A percentile compares a stretch with the other conserved stretches of the same genome.
Conservation (phyloP, 208 protist genomes). For the Crithidia sp. region DNA sequence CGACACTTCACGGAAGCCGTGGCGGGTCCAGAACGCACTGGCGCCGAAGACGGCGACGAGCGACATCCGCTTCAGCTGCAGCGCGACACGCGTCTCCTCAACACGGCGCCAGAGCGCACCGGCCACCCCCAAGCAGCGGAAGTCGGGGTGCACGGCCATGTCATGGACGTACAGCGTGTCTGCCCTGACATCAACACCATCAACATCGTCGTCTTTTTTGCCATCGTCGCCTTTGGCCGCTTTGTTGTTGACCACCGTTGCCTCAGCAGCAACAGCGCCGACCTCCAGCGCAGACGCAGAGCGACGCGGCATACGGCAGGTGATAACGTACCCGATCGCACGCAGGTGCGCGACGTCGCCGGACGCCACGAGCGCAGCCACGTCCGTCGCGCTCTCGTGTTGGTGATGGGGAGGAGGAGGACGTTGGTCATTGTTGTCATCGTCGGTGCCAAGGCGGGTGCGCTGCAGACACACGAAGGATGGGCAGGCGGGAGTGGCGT, state of each 20-base stretch:
- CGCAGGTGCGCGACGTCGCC: neutral
- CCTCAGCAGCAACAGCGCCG: neutral
- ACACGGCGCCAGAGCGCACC: conserved; percentile 16
- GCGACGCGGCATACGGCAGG: conserved; percentile 20
- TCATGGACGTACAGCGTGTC: conserved; percentile 44
- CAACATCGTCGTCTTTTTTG: too few relatives aligned
- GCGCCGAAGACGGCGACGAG: conserved; percentile 36
- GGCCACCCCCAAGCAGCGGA: conserved; percentile 23
- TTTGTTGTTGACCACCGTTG: conserved; percentile 2
- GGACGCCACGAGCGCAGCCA: neutral
- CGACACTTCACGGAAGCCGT: conserved; percentile 24
- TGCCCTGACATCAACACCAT: neutral
- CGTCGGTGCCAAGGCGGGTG: neutral
- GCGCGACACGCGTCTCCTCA: conserved; percentile 6
- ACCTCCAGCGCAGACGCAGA: conserved; percentile 11
- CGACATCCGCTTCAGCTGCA: conserved; percentile 26
- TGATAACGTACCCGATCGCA: conserved; percentile 29
- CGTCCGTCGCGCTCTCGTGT: neutral
- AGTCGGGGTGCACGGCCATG: conserved; percentile 33
- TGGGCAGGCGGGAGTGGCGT: conserved; percentile 20
- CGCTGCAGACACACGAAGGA: conserved; percentile 28
- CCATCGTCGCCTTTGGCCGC: neutral
- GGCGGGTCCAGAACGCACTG: conserved; percentile 24
- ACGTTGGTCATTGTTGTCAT: too few relatives aligned
- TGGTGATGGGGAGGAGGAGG: too few relatives aligned